Evolutionary conservation across 352 stramenopile species (phyloP), one percentile per base, ranked within the genome.

Genomic region (Phytophthora pluvialis): DNA sequence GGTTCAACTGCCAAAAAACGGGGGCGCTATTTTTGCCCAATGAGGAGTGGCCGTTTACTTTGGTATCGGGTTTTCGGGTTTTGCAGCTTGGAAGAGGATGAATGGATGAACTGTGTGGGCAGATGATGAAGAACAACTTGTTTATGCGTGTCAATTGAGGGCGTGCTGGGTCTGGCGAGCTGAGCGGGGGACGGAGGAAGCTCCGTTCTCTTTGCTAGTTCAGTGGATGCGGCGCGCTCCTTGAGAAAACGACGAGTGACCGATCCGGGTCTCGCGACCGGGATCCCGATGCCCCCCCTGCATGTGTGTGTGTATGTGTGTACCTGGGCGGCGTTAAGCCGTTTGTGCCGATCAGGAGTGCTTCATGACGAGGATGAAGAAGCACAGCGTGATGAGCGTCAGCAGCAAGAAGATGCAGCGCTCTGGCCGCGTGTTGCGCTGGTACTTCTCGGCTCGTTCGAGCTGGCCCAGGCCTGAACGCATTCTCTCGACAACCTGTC

Each of bases 361-460:
- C 39, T 93, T 94, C 51, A 81, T 42, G 5, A 90, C 10, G 21
- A 94, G 71, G 10, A 91, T 70, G 16, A 85, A 44, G 58, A 92
- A 89, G 60, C 84, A 94, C 13, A 88, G 8, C 4, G 80, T 79
- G 49, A 93, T 94, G 38, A 78, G 55, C 4, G 73, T 61, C 12
- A 94, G 43, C 5, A 94, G 67, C 15, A 86, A 35, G 45, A 85
- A 81, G 50, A 94, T 94, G 58, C 84, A 94, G 21, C 86, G 77
- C 67, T 91, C 75, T 1, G 86, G 77, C 3, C 86, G 61, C 32
- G 84, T 86, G 58, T 87, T 89, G 62, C 72, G 72, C 64, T 94
- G 66, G 58, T 81, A 88, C 44, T 72, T 68, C 44, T 94, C 86
- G 5, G 84, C 86, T 4, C 68, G 68, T 3, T 81, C 72, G 15